phyloP scores from a whole-genome alignment of 805 yeast species.

The Teunomyces funiuensis region DNA sequence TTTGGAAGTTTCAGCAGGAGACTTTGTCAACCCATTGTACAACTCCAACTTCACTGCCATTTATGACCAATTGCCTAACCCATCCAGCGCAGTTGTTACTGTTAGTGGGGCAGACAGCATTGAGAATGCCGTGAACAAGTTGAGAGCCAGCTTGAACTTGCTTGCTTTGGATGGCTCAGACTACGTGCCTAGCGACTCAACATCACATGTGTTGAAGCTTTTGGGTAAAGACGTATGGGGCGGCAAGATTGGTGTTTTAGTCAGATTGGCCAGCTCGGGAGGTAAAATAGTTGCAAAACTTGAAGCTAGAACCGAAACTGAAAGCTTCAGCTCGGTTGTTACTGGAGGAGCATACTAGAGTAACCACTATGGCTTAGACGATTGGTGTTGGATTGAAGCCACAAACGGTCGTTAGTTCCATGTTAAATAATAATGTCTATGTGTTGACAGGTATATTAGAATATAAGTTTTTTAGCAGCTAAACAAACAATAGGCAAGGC shows the following conservation, averaged over 20 bases:
- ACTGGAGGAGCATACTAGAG: slow-evolving; percentile 35
- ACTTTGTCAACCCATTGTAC: slow-evolving; percentile 74
- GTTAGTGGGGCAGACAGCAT: slow-evolving; percentile 44
- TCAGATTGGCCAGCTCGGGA: slow-evolving; percentile 52
- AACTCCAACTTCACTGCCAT: slow-evolving; percentile 70
- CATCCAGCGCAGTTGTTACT: slow-evolving; percentile 68
- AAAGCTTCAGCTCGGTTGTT: slow-evolving; percentile 49
- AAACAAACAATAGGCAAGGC: no score
- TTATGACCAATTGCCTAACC: slow-evolving; percentile 67
- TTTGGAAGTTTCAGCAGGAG: slow-evolving; percentile 73
- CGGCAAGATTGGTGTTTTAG: slow-evolving; percentile 52
- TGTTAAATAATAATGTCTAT: not conserved
- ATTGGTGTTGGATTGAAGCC: not conserved
- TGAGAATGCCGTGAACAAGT: slow-evolving; percentile 47
- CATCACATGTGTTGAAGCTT: slow-evolving; percentile 73
- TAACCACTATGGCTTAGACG: not conserved
- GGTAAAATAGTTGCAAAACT: slow-evolving; percentile 62
- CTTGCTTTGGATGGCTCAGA: slow-evolving; percentile 75
- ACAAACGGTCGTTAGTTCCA: no score
- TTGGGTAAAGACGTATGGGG: slow-evolving; percentile 74
- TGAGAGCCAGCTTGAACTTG: slow-evolving; percentile 49
- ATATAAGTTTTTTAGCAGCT: no score
- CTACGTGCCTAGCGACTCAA: slow-evolving; percentile 54
- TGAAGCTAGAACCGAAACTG: slow-evolving; percentile 49
- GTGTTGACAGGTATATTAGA: no score